phyloP scores from a whole-genome alignment of 106 monocot species.

The Dendrobium catenatum region DNA sequence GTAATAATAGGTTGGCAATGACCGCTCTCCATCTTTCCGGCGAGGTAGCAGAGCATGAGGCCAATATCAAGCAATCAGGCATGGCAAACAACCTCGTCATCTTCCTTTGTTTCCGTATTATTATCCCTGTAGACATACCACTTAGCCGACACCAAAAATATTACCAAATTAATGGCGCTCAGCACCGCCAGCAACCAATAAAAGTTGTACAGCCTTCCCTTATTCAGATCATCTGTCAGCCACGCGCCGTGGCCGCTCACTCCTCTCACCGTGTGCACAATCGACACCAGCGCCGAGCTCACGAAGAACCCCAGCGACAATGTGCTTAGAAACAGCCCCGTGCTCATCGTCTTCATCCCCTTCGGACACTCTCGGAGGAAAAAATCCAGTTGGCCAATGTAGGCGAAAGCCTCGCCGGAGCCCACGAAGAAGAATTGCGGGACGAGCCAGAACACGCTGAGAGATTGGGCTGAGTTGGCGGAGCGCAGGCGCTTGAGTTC shows the following conservation, averaged over 20 bases:
- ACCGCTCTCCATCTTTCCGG: too few relatives aligned
- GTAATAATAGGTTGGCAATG: too few relatives aligned
- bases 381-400: slow-evolving; percentile 64
- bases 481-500: slow-evolving; percentile 29
- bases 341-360: slow-evolving; percentile 31
- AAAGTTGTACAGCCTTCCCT: slow-evolving; percentile 43
- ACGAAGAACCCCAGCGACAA: slow-evolving; percentile 49
- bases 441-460: slow-evolving; percentile 61
- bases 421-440: slow-evolving; percentile 70
- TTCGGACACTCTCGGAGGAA: slow-evolving; percentile 46
- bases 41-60: too few relatives aligned
- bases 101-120: too few relatives aligned
- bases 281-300: slow-evolving; percentile 35
- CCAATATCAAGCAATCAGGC: too few relatives aligned
- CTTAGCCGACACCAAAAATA: slow-evolving; percentile 29
- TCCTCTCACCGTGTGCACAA: slow-evolving; percentile 44
- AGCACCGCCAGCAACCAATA: slow-evolving; percentile 51
- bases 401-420: slow-evolving; percentile 53
- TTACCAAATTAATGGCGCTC: slow-evolving; percentile 25
- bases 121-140: slow-evolving; percentile 30
- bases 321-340: slow-evolving; percentile 19
- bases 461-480: neutral
- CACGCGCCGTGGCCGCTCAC: slow-evolving; percentile 24
- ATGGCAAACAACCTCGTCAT: too few relatives aligned
- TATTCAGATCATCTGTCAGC: slow-evolving; percentile 44